These are phyloP conservation scores for Claviceps sp. DNA, from an alignment of 2,329 filamentous ascomycete species.

Conservation along the genomic window DNA sequence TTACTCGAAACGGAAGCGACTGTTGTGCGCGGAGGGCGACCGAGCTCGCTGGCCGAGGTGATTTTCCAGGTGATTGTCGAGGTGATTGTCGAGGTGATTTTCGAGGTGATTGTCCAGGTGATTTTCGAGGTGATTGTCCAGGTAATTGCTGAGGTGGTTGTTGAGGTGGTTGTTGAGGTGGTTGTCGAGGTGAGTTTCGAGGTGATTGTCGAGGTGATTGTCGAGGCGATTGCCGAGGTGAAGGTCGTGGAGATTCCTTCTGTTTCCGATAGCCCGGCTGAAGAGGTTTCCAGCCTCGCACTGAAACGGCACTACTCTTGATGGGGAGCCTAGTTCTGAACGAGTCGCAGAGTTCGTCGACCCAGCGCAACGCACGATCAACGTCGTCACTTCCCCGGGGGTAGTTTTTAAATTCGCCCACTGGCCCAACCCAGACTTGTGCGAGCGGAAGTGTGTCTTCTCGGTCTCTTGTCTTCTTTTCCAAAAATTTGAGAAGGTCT, in stretches of 20 bases:
- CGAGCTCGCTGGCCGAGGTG: not conserved
- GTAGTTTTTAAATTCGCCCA: conserved; percentile 8
- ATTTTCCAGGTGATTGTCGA: too few species aligned
- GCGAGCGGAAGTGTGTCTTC: conserved; percentile 23
- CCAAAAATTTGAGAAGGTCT: conserved; percentile 26
- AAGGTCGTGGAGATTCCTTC: too few species aligned
- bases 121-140: too few species aligned
- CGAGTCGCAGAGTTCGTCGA: conserved; percentile 21
- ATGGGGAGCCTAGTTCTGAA: conserved; percentile 24
- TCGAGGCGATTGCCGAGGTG: too few species aligned
- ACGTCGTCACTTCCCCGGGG: conserved; percentile 20
- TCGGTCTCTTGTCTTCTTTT: conserved; percentile 12
- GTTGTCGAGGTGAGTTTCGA: too few species aligned
- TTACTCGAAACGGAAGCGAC: conserved; percentile 15
- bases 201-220: too few species aligned
- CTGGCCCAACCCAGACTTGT: conserved; percentile 33
- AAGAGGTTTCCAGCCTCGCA: conserved; percentile 27
- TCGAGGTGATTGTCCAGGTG: too few species aligned
- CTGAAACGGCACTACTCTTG: conserved; percentile 12
- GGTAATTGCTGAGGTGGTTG: too few species aligned
- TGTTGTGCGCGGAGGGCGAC: not conserved
- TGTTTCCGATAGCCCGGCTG: not conserved
- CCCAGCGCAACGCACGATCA: conserved; percentile 27
- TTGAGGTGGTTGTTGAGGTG: too few species aligned
- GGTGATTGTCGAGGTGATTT: too few species aligned